Base-by-base conservation (phyloP, 1,139 yeast species). In the Meyerozyma athensensis region DNA sequence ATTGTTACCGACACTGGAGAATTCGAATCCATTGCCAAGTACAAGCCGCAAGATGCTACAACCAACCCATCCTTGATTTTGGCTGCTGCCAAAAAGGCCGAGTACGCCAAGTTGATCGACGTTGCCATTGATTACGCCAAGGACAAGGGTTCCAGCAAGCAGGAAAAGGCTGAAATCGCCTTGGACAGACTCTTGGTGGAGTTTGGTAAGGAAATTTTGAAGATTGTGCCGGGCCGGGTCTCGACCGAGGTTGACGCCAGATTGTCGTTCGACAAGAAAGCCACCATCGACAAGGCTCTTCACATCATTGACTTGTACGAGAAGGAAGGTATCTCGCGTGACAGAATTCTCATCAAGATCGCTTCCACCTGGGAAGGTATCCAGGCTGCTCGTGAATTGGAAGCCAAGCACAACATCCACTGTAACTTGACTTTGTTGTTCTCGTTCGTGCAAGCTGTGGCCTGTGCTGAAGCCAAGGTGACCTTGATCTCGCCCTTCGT, bases 291-390 rank as follows among this genome's bases (percentile, higher is more conserved):
- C 68, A 90, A 92, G 79, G 97, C 98, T 45, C 68, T 86, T 47
- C 81, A 86, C 62, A 78, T 90, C 72, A 90, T 90, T 59, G 80
- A 74, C 38, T 77, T 90, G 52, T 90, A 90, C 79, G 74, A 86
- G 72, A 70, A 79, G 46, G 75, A 77, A 58, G 97, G 97, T 52
- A 83, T 92, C 56, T 59, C 68, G 49, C 87, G 86, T 74, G 96
- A 90, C 48, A 79, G 97, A 66, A 79, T 92, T 45, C 78, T 92
- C 62, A 94, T 92, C 70, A 92, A 92, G 80, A 79, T 94, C 55
- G 98, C 98, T 46, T 85, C 97, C 47, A 92, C 98, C 51, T 92
- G 94, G 87, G 98, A 92, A 74, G 98, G 98, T 77, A 92, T 92
- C 64, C 96, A 87, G 71, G 98, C 98, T 54, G 98, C 99, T 43